Base-by-base conservation (phyloP, 345 rosid species). In the Odontarrhena argentea region DNA sequence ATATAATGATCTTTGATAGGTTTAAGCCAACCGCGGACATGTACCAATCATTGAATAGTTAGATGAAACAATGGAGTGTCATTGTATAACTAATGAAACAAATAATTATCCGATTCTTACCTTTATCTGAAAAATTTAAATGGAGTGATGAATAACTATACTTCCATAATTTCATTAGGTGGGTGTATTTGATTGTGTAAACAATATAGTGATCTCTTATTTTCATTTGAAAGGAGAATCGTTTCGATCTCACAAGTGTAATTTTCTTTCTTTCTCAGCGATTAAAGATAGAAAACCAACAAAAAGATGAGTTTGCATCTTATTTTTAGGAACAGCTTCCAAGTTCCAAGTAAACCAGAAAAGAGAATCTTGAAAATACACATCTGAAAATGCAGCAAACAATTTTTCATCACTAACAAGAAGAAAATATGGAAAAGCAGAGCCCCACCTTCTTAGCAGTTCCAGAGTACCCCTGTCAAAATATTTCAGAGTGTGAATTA, bases 381-480 rank as follows among this genome's bases (percentile, higher is more conserved):
- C 41, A 74, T 48, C 7, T 74, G 74, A 55, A 25, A 74, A 50
- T 60, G 73, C 63, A 63, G 69, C 59, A 55, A 62, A 74, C 65
- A 74, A 68, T 38, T 54, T 74, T 60, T 74, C 64, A 74, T 55
- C 60, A 74, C 65, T 49, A 74, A 4, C 54, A 68, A 22, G 64
- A 46, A 74, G 65, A 74, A 62, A 67, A 48, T 9, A 60, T 22
- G 41, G 52, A 47, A 74, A 67, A 38, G 69, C 47, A 61, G 22
- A 67, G 54, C 65, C 69, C 69, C 54, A 74, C 57, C 71, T 10
- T 62, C 73, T 74, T 62, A 74, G 68, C 73, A 60, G 60, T 55
- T 74, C 60, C 72, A 60, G 69, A 68, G 65, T 55, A 53, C 24
- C 60, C 69, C 78, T 68, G 65, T 42, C 63, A 60, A 74, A 55